Conservation (phyloP, 495 filamentous ascomycete species). For the Penicillium samsonianum region DNA sequence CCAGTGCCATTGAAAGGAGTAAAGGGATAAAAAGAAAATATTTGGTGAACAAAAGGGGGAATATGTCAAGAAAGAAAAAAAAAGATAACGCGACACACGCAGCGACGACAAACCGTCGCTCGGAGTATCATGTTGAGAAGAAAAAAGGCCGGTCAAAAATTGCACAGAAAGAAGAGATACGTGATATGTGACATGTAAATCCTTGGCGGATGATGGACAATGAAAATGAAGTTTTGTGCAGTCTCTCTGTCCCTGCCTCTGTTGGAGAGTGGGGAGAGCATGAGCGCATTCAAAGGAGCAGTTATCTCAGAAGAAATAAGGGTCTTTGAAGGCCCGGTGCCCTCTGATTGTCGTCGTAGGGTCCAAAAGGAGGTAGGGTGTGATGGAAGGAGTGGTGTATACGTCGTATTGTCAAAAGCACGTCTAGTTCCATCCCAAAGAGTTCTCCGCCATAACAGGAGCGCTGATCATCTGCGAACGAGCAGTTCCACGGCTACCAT, state of each 20-base stretch:
- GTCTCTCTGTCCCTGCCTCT: constrained; percentile 21
- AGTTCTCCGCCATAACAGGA: constrained; percentile 96
- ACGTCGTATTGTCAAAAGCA: constrained; percentile 14
- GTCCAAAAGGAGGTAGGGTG: constrained; percentile 3
- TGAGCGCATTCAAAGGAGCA: constrained; percentile 12
- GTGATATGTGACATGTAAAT: constrained; percentile 32
- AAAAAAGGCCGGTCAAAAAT: constrained; percentile 31
- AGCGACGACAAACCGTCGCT: constrained; percentile 20
- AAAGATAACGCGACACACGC: constrained; percentile 26
- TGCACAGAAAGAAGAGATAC: constrained; percentile 35
- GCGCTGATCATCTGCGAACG: constrained; percentile 75
- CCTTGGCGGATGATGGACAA: constrained; percentile 28
- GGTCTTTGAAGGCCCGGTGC: background rate
- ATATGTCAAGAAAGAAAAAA: constrained; percentile 31
- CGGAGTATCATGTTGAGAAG: constrained; percentile 33
- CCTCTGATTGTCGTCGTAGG: constrained; percentile 9
- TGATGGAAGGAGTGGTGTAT: constrained; percentile 5
- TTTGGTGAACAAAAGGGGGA: constrained; percentile 35
- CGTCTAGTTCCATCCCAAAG: constrained; percentile 91
- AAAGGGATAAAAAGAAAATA: constrained; percentile 21
- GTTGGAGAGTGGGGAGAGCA: constrained; percentile 10
- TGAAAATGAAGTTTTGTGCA: constrained; percentile 35
- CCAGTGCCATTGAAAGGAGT: constrained; percentile 25
- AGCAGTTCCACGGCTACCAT: constrained; percentile 68
- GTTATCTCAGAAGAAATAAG: background rate